These are phyloP conservation scores for Colletotrichum siamense DNA, from an alignment of 2,329 filamentous ascomycete species.

Conservation along the genomic window DNA sequence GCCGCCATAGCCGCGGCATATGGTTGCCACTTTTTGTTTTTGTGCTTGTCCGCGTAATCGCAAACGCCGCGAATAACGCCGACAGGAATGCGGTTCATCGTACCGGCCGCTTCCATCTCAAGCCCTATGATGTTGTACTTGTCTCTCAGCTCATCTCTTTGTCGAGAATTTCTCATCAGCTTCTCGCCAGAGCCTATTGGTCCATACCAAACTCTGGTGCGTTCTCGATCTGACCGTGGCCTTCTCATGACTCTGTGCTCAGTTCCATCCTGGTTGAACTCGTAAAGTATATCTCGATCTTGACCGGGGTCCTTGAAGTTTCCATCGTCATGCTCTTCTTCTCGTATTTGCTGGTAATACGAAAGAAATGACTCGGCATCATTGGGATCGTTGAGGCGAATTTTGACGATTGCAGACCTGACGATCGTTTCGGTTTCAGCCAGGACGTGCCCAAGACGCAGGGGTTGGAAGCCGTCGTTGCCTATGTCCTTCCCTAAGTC, in stretches of 20 bases:
- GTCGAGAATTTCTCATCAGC: constrained; percentile 30
- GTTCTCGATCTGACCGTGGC: constrained; percentile 20
- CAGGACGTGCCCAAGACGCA: constrained; percentile 29
- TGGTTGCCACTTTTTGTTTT: constrained; percentile 38
- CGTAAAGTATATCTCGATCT: constrained; percentile 27
- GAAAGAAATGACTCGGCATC: no score
- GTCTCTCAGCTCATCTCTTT: constrained; percentile 29
- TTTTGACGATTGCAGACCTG: constrained; percentile 36
- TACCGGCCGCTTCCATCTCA: constrained; percentile 38
- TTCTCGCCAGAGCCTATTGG: constrained; percentile 37
- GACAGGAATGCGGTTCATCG: constrained; percentile 35
- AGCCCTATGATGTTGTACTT: constrained; percentile 33
- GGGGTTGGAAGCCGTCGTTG: constrained; percentile 25
- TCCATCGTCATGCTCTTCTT: no score
- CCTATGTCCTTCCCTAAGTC: constrained; percentile 37
- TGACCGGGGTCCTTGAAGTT: no score
- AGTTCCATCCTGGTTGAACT: not conserved
- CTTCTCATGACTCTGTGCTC: not conserved
- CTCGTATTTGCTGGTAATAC: constrained; percentile 24
- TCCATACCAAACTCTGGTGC: constrained; percentile 38
- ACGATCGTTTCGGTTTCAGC: constrained; percentile 34
- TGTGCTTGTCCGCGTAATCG: constrained; percentile 37
- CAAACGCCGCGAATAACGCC: constrained; percentile 37
- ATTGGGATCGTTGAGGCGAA: no score
- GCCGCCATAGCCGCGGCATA: constrained; percentile 39